Base-by-base conservation (phyloP, 2,329 filamentous ascomycete species). In the Penicillium hordei region DNA sequence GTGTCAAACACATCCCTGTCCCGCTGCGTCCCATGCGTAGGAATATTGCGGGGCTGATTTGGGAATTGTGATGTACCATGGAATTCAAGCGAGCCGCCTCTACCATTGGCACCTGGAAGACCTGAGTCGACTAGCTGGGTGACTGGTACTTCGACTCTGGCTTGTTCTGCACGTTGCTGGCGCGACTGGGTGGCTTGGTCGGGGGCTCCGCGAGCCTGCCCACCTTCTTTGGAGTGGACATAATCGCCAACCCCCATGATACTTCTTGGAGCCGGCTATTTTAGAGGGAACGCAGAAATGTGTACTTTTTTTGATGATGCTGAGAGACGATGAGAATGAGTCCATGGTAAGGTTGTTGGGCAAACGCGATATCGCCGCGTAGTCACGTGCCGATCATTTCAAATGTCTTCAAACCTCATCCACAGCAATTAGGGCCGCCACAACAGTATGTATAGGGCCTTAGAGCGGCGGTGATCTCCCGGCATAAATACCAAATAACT, bases 171-270 rank as follows among this genome's bases (percentile, higher is more conserved):
- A 57, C 71, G 61, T 39, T 66, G 58, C 56, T 74, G 68, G 55
- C 75, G 69, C 19, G 68, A 63, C 56, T 69, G 68, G 33, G 60
- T 66, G 27, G 58, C 63, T 23, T 70, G 59, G 57, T 60, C 64
- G 40, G 61, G 58, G 19, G 61, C 52, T 49, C 68, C 63, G 56
- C 67, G 70, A 60, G 60, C 65, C 52, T 69, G 70, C 57, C 66
- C 68, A 46, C 65, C 68, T 62, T 74, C 70, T 63, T 70, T 75
- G 51, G 73, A 70, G 60, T 75, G 75, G 58, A 78, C 66, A 66
- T 75, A 78, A 59, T 77, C 75, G 55, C 73, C 75, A 52, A 78
- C 73, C 36, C 72, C 74, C 76, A 78, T 77, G 38, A 49, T 71
- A 55, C 34, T 36, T 50, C 46, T 48, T 48, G 34, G 38, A 45